phyloP scores from a whole-genome alignment of 2,329 filamentous ascomycete species.

The Sporothrix pallida region DNA sequence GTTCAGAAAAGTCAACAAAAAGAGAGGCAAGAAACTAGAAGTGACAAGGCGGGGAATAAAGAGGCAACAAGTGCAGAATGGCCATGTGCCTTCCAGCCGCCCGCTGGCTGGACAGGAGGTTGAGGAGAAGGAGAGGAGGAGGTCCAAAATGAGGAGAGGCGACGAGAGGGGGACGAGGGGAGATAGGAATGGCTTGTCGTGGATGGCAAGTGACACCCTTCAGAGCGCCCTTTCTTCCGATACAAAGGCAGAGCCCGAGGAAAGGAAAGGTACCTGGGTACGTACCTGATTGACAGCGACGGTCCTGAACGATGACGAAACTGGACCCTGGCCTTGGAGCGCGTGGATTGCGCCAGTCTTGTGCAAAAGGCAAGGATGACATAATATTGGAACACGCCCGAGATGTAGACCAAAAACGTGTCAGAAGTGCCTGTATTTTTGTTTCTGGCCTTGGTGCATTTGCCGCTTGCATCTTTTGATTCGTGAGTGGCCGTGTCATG shows the following conservation, averaged over 20 bases:
- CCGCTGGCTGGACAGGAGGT: conserved; percentile 4
- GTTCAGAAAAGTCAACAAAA: neutral
- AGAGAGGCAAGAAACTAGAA: neutral
- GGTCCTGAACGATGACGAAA: conserved; percentile 15
- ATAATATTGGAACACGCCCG: conserved; percentile 13
- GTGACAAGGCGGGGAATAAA: neutral
- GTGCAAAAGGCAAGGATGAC: neutral
- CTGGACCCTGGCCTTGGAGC: neutral
- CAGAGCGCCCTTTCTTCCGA: neutral
- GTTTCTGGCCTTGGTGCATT: neutral
- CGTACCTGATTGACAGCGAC: neutral
- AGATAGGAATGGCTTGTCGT: neutral
- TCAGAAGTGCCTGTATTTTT: neutral
- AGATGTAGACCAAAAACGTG: no score
- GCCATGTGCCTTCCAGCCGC: conserved; percentile 10
- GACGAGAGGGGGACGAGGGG: neutral
- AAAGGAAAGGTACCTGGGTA: neutral
- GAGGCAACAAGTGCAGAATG: neutral
- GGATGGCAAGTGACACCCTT: neutral
- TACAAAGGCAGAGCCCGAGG: neutral
- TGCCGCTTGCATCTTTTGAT: neutral
- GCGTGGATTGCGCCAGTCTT: no score
- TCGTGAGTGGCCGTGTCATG: neutral
- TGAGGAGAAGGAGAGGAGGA: neutral
- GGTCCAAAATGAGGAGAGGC: neutral